Evolutionary conservation across 2,329 filamentous ascomycete genomes (phyloP).

Genomic region (Curvularia spicifera): DNA sequence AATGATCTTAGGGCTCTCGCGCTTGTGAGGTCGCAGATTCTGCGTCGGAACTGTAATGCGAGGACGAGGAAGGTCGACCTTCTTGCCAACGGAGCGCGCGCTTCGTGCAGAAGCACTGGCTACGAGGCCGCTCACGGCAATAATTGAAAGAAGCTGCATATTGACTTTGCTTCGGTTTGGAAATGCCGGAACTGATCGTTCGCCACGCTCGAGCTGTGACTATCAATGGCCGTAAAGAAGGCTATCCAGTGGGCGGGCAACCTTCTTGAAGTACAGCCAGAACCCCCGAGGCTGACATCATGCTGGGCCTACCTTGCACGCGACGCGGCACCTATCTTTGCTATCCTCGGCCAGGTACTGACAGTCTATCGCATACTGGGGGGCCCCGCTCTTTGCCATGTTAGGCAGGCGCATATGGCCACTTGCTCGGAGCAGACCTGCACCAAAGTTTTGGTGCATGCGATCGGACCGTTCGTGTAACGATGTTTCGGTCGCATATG

Average conservation of each 20-base stretch:
- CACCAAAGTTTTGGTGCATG: not conserved
- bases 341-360: conserved; percentile 17
- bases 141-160: conserved; percentile 44
- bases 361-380: conserved; percentile 13
- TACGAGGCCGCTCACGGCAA: conserved; percentile 40
- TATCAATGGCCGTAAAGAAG: conserved; percentile 11
- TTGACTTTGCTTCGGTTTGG: conserved; percentile 13
- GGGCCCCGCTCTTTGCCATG: conserved; percentile 14
- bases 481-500: not conserved
- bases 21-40: conserved; percentile 30
- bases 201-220: conserved; percentile 12
- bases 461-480: not conserved
- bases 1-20: conserved; percentile 41
- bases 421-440: not conserved
- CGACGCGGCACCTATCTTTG: conserved; percentile 12
- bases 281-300: conserved; percentile 15
- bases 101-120: conserved; percentile 38
- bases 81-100: conserved; percentile 40
- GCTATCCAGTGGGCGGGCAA: not conserved
- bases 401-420: conserved; percentile 23
- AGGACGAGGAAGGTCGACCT: conserved; percentile 36
- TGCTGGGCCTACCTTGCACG: conserved; percentile 11
- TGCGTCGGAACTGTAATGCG: conserved; percentile 30
- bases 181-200: not conserved
- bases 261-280: conserved; percentile 10